phyloP scores from a whole-genome alignment of 2,329 filamentous ascomycete species.

The Phoma sp. region DNA sequence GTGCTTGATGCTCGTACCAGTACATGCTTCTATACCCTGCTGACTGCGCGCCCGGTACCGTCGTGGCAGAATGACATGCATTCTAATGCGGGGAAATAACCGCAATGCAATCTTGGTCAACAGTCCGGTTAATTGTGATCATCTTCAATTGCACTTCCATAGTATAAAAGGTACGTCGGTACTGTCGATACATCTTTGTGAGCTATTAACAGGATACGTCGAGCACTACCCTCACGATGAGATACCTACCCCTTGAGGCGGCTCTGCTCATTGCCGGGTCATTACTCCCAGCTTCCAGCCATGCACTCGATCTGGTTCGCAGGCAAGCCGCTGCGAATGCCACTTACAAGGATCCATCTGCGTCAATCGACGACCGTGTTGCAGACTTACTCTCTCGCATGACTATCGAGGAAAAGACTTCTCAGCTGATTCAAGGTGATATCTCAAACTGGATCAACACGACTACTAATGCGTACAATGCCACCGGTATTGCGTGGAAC shows the following conservation, averaged over 20 bases:
- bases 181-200: neutral
- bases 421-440: constrained; percentile 69
- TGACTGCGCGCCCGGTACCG: constrained; percentile 6
- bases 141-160: neutral
- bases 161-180: constrained; percentile 7
- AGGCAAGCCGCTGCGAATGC: constrained; percentile 39
- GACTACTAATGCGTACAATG: constrained; percentile 71
- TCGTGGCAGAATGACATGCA: constrained; percentile 13
- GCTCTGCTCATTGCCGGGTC: constrained; percentile 26
- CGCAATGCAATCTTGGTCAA: constrained; percentile 4
- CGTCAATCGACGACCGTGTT: constrained; percentile 68
- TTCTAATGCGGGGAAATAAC: constrained; percentile 16
- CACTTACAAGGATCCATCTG: constrained; percentile 68
- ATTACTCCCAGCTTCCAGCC: constrained; percentile 20
- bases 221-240: constrained; percentile 15
- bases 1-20: constrained; percentile 4
- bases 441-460: constrained; percentile 75
- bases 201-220: neutral
- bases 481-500: constrained; percentile 69
- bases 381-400: constrained; percentile 73
- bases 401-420: constrained; percentile 76
- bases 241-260: constrained; percentile 14
- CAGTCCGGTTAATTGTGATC: constrained; percentile 10
- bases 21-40: neutral
- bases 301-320: constrained; percentile 35